Evolutionary conservation across 176 grass and related monocot species (phyloP).

Genomic region (Canna indica): DNA sequence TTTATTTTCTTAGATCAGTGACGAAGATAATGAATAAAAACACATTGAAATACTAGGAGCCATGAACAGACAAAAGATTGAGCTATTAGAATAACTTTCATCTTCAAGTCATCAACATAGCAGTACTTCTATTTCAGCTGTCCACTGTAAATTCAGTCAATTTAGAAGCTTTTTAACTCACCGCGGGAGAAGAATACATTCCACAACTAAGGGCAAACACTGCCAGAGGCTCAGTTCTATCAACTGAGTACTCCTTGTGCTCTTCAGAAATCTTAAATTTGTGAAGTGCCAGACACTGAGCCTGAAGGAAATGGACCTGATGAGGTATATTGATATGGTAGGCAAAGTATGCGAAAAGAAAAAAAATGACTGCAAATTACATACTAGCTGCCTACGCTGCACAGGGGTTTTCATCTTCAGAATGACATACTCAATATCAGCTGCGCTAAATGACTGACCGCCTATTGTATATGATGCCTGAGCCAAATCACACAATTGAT

Average conservation of each 20-base stretch:
- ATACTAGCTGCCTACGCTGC: slow-evolving; percentile 80
- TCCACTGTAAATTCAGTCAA: neutral
- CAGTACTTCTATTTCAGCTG: too few relatives aligned
- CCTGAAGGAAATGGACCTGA: slow-evolving; percentile 41
- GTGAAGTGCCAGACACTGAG: slow-evolving; percentile 72
- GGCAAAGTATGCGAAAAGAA: slow-evolving; percentile 12
- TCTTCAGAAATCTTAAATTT: slow-evolving; percentile 92
- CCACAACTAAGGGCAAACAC: slow-evolving; percentile 87
- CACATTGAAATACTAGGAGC: too few relatives aligned
- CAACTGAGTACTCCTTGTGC: slow-evolving; percentile 68
- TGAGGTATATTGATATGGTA: slow-evolving; percentile 19
- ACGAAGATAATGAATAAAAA: too few relatives aligned
- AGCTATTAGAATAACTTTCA: neutral
- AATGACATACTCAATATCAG: slow-evolving; percentile 88
- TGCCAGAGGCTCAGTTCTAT: slow-evolving; percentile 54
- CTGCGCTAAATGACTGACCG: slow-evolving; percentile 84
- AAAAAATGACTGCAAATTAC: slow-evolving; percentile 9
- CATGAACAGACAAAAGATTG: too few relatives aligned
- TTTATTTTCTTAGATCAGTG: too few relatives aligned
- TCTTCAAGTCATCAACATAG: neutral
- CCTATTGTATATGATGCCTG: slow-evolving; percentile 93
- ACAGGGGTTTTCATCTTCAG: slow-evolving; percentile 84
- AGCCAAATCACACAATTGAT: neutral
- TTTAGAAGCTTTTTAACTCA: slow-evolving; percentile 28
- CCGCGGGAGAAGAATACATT: slow-evolving; percentile 94